These are phyloP conservation scores for Verticillium zaregamsianum DNA, from an alignment of 2,329 filamentous ascomycete genomes.

Conservation along the genomic window DNA sequence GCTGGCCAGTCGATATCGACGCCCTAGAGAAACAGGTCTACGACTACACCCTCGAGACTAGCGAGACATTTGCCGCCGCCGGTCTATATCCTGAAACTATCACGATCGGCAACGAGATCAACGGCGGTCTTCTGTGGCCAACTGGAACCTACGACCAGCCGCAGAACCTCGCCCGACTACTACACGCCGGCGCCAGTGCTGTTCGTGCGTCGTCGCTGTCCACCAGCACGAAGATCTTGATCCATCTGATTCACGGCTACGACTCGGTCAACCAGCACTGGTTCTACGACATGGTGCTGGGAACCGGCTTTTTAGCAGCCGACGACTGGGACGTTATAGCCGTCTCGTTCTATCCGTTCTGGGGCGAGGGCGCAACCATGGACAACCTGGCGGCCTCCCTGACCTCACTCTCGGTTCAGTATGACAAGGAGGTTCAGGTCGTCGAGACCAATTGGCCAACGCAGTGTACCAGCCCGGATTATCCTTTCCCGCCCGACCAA, in stretches of 20 bases:
- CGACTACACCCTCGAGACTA: background rate
- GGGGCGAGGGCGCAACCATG: background rate
- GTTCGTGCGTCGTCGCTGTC: background rate
- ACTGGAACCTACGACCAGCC: background rate
- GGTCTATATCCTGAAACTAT: slow-evolving; percentile 1
- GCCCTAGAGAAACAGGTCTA: background rate
- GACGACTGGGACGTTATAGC: slow-evolving; percentile 1
- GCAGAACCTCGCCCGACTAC: background rate
- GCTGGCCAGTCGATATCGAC: slow-evolving; percentile 1
- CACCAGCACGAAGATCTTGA: background rate
- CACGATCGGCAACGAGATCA: slow-evolving; percentile 3
- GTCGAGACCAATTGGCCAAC: slow-evolving; percentile 3
- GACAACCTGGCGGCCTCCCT: background rate
- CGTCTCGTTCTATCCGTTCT: slow-evolving; percentile 2
- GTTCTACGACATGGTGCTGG: background rate
- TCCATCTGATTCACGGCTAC: background rate
- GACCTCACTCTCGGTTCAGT: background rate
- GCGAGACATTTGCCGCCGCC: background rate
- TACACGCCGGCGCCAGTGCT: background rate
- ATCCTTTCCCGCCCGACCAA: background rate
- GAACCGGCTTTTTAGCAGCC: background rate
- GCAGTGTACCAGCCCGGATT: background rate
- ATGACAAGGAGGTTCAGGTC: slow-evolving; percentile 1
- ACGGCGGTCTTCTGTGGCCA: background rate
- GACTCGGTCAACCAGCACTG: background rate